These are phyloP conservation scores for Aspergillus affinis DNA, from an alignment of 495 filamentous ascomycete genomes.

Conservation along the genomic window DNA sequence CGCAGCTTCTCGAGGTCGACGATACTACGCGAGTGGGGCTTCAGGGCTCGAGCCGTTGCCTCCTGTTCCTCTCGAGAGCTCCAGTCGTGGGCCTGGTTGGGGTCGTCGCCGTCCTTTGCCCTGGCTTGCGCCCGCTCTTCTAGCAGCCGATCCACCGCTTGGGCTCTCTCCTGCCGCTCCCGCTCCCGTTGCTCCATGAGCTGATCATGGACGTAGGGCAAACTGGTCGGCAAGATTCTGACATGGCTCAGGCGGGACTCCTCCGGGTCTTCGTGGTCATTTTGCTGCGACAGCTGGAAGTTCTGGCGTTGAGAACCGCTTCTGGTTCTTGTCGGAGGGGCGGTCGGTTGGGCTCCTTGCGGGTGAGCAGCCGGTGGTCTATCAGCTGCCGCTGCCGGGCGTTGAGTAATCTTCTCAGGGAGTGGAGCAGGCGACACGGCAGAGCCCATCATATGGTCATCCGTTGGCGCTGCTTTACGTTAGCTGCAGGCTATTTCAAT, in stretches of 20 bases:
- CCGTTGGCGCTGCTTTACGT: conserved; percentile 37
- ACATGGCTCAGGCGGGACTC: conserved; percentile 67
- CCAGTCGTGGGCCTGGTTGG: conserved; percentile 41
- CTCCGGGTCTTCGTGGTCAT: conserved; percentile 32
- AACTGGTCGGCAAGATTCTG: conserved; percentile 82
- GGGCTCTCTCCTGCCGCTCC: conserved; percentile 36
- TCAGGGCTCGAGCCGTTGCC: conserved; percentile 70
- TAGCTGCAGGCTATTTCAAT: conserved; percentile 13
- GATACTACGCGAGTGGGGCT: conserved; percentile 71
- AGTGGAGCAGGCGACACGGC: conserved; percentile 24
- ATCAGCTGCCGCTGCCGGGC: conserved; percentile 23
- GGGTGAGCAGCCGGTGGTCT: conserved; percentile 22
- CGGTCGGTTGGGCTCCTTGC: conserved; percentile 20
- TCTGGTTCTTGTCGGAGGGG: conserved; percentile 18
- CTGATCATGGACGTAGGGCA: conserved; percentile 85
- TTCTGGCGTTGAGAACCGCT: conserved; percentile 31
- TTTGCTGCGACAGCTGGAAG: conserved; percentile 27
- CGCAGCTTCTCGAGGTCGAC: conserved; percentile 54
- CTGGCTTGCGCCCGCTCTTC: conserved; percentile 30
- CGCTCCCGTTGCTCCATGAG: conserved; percentile 74
- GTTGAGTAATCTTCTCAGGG: conserved; percentile 18
- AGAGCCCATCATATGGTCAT: conserved; percentile 38
- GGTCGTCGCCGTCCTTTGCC: conserved; percentile 45
- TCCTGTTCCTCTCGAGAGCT: conserved; percentile 72
- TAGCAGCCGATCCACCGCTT: conserved; percentile 25